Evolutionary conservation across 2,329 filamentous ascomycete genomes (phyloP), one percentile per base, ranked within the genome.

Genomic region (Colletotrichum liriopes): DNA sequence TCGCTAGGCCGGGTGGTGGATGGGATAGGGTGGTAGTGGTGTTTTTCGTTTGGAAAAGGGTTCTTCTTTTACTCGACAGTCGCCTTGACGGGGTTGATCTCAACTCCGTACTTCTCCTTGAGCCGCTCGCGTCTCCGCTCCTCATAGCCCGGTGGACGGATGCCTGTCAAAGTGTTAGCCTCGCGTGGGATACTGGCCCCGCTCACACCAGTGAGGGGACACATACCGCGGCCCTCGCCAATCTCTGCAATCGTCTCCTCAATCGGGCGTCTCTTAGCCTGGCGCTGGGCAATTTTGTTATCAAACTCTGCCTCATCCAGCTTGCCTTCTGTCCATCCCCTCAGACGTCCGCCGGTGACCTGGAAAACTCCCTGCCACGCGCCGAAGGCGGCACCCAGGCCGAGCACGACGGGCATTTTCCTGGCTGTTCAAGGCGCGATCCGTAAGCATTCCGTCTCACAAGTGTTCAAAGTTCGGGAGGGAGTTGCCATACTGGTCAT

Each of bases 71-170:
- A 81, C 75, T 89, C 84, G 75, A 83, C 81, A 59, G 83, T 84
- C 54, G 88, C 86, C 70, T 83, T 88, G 76, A 92, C 89, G 67
- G 91, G 89, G 79, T 92, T 90, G 79, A 98, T 91, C 76, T 97
- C 94, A 79, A 97, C 90, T 71, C 95, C 94, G 79, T 98, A 98
- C 82, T 92, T 94, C 84, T 94, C 92, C 89, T 94, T 92, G 82
- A 98, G 88, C 77, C 94, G 89, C 85, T 95, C 87, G 76, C 91
- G 90, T 82, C 95, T 91, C 82, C 95, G 89, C 86, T 97, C 94
- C 77, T 94, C 93, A 80, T 96, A 98, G 63, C 94, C 94, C 20
- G 93, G 92, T 51, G 90, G 93, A 77, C 92, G 88, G 77, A 98
- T 94, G 67, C 93, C 95, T 98, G 77, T 9, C 39, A 56, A 54